Evolutionary conservation across 129 eudicot species (phyloP).

Genomic region (Tagetes patula): DNA sequence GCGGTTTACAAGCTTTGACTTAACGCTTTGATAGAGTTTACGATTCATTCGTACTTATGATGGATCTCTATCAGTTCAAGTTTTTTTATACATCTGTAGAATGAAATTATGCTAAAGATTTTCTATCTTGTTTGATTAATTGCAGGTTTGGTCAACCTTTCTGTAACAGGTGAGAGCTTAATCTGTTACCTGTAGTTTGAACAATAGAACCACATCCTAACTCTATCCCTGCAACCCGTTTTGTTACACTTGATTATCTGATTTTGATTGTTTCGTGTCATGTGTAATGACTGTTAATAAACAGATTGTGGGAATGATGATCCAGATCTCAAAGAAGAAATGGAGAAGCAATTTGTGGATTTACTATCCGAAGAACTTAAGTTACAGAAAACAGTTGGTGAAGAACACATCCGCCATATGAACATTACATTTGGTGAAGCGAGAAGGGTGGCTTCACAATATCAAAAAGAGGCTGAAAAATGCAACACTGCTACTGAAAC

Average conservation of each 20-base stretch:
- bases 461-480: conserved; percentile 84
- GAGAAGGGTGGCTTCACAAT: conserved; percentile 67
- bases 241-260: not conserved
- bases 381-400: conserved; percentile 56
- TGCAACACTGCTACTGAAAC: conserved; percentile 83
- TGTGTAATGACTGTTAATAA: not conserved
- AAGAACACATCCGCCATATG: conserved; percentile 69
- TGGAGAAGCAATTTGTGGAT: conserved; percentile 85
- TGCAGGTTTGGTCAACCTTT: conserved; percentile 86
- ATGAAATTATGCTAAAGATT: conserved; percentile 17
- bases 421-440: conserved; percentile 74
- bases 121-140: conserved; percentile 16
- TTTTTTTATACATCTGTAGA: not conserved
- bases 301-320: conserved; percentile 85
- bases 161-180: conserved; percentile 61
- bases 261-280: not conserved
- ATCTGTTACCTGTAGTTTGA: not conserved
- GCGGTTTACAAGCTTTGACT: not conserved
- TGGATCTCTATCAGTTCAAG: not conserved
- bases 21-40: not conserved
- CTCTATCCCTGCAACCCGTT: not conserved
- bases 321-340: conserved; percentile 83
- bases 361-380: conserved; percentile 71
- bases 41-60: not conserved
- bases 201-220: not conserved